Evolutionary conservation across 257 asterid species (phyloP).

Genomic region (Buddleja alternifolia): DNA sequence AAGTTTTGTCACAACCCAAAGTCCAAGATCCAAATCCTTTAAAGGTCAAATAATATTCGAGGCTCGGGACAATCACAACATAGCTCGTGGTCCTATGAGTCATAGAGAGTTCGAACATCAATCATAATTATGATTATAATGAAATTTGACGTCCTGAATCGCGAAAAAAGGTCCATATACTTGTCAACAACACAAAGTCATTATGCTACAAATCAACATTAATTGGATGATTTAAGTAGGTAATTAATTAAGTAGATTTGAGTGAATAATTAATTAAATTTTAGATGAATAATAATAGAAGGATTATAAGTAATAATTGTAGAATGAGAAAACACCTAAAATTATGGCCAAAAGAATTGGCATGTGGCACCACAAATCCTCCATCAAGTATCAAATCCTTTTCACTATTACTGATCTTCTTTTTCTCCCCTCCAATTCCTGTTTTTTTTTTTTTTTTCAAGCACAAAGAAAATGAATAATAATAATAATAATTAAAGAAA

Average conservation of each 20-base stretch:
- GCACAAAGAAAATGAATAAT: neutral
- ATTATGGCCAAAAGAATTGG: slow-evolving; percentile 78
- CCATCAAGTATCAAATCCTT: slow-evolving; percentile 50
- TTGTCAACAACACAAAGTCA: no score
- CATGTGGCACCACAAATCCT: slow-evolving; percentile 68
- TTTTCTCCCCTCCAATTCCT: slow-evolving; percentile 58
- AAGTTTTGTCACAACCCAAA: neutral
- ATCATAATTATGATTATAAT: no score
- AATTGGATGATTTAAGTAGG: neutral
- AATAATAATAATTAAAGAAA: neutral
- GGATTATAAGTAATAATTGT: neutral
- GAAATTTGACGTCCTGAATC: no score
- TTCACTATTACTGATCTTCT: slow-evolving; percentile 32
- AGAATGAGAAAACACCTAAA: slow-evolving; percentile 58
- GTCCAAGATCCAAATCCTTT: neutral
- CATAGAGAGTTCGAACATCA: no score
- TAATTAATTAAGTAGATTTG: neutral
- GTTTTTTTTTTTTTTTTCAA: slow-evolving; percentile 18
- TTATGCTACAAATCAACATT: no score
- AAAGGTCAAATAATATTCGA: no score
- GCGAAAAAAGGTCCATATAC: no score
- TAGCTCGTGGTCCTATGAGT: no score
- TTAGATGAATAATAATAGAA: neutral
- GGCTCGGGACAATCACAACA: no score
- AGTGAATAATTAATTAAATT: neutral